A percentile compares a stretch with the other conserved stretches of the same genome.
phyloP scores from a whole-genome alignment of 2,329 filamentous ascomycete genomes.

The Epichloe festucae region DNA sequence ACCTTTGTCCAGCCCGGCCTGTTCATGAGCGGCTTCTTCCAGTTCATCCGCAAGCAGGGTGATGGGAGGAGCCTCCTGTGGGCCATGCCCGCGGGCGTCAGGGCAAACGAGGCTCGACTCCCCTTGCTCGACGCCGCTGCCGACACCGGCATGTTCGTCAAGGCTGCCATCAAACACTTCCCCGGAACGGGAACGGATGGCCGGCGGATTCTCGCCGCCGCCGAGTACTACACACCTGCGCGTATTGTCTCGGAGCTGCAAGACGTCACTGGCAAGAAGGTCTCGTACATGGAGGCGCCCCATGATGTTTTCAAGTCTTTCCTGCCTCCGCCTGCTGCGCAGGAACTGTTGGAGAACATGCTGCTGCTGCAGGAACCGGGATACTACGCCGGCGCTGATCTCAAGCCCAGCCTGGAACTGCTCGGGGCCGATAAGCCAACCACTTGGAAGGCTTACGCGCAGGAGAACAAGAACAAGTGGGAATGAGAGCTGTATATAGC shows the following conservation, averaged over 20 bases:
- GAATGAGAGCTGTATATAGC: not conserved
- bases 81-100: slow-evolving; percentile 13
- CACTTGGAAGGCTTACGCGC: slow-evolving; percentile 25
- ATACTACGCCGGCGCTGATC: slow-evolving; percentile 24
- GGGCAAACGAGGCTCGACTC: slow-evolving; percentile 18
- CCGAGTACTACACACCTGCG: slow-evolving; percentile 22
- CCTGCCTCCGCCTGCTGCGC: slow-evolving; percentile 14
- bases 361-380: slow-evolving; percentile 27
- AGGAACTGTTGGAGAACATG: slow-evolving; percentile 30
- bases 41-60: slow-evolving; percentile 15
- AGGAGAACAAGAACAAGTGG: slow-evolving; percentile 19
- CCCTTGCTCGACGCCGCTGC: slow-evolving; percentile 24
- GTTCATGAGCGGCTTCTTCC: slow-evolving; percentile 39
- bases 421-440: slow-evolving; percentile 23
- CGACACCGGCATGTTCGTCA: slow-evolving; percentile 29
- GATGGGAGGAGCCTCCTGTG: slow-evolving; percentile 18
- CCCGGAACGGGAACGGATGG: slow-evolving; percentile 19
- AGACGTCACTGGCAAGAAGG: slow-evolving; percentile 21
- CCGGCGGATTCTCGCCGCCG: slow-evolving; percentile 23
- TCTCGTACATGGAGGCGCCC: slow-evolving; percentile 17
- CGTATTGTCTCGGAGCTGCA: slow-evolving; percentile 22
- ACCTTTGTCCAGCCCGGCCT: slow-evolving; percentile 39
- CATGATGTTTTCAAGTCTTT: slow-evolving; percentile 23
- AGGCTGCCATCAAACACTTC: slow-evolving; percentile 19
- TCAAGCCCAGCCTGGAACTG: slow-evolving; percentile 19